Evolutionary conservation across 495 filamentous ascomycete species (phyloP), one percentile per base, ranked within the genome.

Genomic region (Talaromyces proteolyticus): DNA sequence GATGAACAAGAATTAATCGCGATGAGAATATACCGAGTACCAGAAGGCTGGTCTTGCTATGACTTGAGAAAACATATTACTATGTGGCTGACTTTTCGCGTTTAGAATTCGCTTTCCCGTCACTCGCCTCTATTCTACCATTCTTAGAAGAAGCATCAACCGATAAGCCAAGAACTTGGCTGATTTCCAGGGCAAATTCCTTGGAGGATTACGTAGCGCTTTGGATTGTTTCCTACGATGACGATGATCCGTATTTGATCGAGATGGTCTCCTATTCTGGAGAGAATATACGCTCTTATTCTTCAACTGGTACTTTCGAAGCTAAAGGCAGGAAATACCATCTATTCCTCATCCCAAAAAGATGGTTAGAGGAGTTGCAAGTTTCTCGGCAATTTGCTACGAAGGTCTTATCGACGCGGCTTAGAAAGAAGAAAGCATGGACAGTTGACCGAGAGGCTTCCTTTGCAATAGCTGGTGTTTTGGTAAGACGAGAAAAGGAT

Each of bases 101-200:
- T 42, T 40, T n/a, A 55, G 53, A 20, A 20, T 38, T 55, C 18
- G 29, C 36, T 18, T 39, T 50, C 14, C 40, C 54, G 14, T 42
- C 41, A 20, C 24, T 53, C 23, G 46, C 54, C 4, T 57, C 54
- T 1, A 42, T 53, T 20, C 52, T 57, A n/a, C 54, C 54, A 8
- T 53, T 50, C 42, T 24, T 55, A 25, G 53, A 55, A 41, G 21
- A 2, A 47, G 44, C 25, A 2, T 47, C 25, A 20, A 2, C 26
- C 18, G 14, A 20, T 23, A 36, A 47, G 2, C 14, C 44, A 20
- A 17, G 36, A 19, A 8, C 25, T 36, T 47, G 44, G 44, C 2
- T 19, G 2, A 47, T 47, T 47, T 47, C 44, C 2, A 2, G 4
- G 16, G 44, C 44, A 47, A 25, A 12, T 3, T 3, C 2, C 20